Conservation (phyloP, 306 rosid species). For the Ormosia emarginata region DNA sequence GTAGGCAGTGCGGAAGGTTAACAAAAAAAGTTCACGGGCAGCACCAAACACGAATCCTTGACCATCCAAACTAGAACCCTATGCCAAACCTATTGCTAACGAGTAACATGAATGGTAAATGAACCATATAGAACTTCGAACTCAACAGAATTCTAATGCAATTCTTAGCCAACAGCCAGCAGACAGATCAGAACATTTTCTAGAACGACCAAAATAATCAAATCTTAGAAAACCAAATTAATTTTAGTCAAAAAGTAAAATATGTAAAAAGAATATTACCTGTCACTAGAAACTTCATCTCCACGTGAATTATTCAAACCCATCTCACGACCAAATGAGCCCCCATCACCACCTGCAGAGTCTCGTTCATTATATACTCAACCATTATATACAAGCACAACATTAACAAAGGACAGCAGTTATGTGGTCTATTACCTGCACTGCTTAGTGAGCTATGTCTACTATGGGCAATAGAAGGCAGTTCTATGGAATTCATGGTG, state of each 20-base stretch:
- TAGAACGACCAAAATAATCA: not conserved
- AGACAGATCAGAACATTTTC: not conserved
- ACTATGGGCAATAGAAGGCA: constrained; percentile 45
- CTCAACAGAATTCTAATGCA: not conserved
- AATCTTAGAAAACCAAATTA: not conserved
- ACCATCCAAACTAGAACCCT: not conserved
- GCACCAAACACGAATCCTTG: not conserved
- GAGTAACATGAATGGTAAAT: not conserved
- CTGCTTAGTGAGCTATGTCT: constrained; percentile 67
- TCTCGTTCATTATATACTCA: constrained; percentile 11
- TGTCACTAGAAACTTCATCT: constrained; percentile 55
- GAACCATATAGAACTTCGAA: not conserved
- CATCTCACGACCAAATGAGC: constrained; percentile 45
- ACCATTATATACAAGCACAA: constrained; percentile 3
- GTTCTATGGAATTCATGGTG: constrained; percentile 39
- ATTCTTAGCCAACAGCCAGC: not conserved
- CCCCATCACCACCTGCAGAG: constrained; percentile 61
- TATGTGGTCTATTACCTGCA: constrained; percentile 41
- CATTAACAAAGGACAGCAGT: not conserved
- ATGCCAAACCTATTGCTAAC: not conserved
- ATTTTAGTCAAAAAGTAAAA: not conserved
- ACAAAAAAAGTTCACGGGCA: not conserved
- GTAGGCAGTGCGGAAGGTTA: not conserved
- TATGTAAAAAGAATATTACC: constrained; percentile 30
- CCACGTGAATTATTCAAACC: constrained; percentile 48